Base-by-base conservation (phyloP, 1,284 basidiomycete species). In the Leccinum subrobustum region DNA sequence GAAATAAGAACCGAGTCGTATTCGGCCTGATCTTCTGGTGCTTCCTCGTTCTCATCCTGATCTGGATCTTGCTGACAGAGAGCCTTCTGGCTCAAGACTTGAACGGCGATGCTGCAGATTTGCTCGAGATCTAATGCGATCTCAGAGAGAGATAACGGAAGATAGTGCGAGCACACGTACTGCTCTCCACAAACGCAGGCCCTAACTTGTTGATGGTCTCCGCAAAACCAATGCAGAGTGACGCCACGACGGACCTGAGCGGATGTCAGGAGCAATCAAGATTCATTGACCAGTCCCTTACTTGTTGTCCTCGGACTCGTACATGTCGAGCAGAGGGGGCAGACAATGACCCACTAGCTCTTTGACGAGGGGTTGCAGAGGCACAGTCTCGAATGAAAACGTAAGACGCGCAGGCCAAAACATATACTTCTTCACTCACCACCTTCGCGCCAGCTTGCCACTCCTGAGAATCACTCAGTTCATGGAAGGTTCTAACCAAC, bases 261-360 rank as follows among this genome's bases (percentile, higher is more conserved):
- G 29, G 6, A 12, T n/a, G 51, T 74, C 11, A 73, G 44, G 11
- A 56, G 47, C 55, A 14, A 53, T 25, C 51, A 54, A 60, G 20
- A 59, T 31, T 39, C 12, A 54, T 57, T 35, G 57, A 11, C 64
- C 58, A 54, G 55, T 55, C 1, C 88, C 96, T 82, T 72, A 98
- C 96, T 97, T 96, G 81, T 98, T 96, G 72, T 99, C 97, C 77
- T 99, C 96, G 8, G 89, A 88, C 73, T 92, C 89, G 79, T 94
- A 98, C 83, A 95, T 89, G 63, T 95, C 92, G 66, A 98, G 76
- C 50, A 99, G 82, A 52, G 87, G 82, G 8, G 85, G 85, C 52
- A 98, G 76, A 57, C 91, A 84, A 66, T 92, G 88, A 29, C 85
- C 83, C 62, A 95, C 87, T 52, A 99, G 84, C 68, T 95, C 88